Conservation (phyloP, 305 asterid genomes). For the Euphrasia arctica region DNA sequence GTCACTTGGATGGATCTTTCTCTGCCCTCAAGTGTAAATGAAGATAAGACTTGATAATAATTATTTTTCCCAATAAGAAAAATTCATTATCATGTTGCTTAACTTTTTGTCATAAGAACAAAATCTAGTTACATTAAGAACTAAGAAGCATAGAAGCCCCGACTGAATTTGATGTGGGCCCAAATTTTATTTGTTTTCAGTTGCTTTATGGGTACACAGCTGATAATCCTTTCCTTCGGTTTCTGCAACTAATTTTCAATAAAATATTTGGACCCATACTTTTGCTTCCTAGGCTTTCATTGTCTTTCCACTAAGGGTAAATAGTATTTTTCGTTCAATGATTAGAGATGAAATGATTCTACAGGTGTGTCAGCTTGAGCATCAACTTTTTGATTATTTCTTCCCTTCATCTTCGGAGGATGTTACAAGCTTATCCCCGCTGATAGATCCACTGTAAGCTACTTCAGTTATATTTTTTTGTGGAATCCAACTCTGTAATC, state of each 20-base stretch:
- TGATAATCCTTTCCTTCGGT: conserved; percentile 15
- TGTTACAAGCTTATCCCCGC: conserved; percentile 86
- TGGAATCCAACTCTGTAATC: conserved; percentile 22
- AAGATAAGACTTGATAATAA: conserved; percentile 1
- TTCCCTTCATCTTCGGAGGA: conserved; percentile 95
- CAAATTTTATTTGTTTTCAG: not conserved
- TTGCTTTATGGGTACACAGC: conserved; percentile 16
- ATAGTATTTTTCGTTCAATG: conserved; percentile 2
- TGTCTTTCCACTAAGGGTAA: conserved; percentile 1
- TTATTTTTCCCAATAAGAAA: not conserved
- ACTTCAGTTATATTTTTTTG: conserved; percentile 20
- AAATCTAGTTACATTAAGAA: conserved; percentile 13
- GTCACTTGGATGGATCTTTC: not conserved
- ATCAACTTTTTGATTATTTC: conserved; percentile 91
- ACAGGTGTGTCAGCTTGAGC: conserved; percentile 96
- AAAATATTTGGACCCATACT: not conserved
- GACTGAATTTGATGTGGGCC: conserved; percentile 19
- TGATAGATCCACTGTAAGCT: conserved; percentile 89
- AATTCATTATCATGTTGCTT: conserved; percentile 2
- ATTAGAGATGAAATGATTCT: conserved; percentile 27
- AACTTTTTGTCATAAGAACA: conserved; percentile 12
- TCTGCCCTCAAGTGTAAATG: conserved; percentile 16
- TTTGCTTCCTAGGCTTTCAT: conserved; percentile 15
- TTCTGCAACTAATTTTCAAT: conserved; percentile 10
- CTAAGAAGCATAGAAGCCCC: conserved; percentile 6